Base-by-base conservation (phyloP, 148 eudicot species). In the Nepenthes gracilis region DNA sequence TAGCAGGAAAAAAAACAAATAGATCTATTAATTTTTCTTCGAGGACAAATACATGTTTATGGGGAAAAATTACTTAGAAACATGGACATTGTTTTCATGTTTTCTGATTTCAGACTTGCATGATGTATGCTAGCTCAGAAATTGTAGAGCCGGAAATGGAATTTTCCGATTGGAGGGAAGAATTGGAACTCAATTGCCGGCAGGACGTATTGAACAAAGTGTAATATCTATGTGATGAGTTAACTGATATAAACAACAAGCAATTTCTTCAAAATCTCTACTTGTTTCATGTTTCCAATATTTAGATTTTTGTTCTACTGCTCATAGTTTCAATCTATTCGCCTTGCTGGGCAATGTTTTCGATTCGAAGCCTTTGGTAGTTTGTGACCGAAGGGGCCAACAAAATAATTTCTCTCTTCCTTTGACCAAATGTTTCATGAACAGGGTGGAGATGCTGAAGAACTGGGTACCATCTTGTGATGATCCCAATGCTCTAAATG, bases 121-220 rank as follows among this genome's bases (percentile, higher is more conserved):
- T 40, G 45, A 8, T 40, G 45, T 4, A 40, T 40, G 45, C 4
- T 40, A 1, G 45, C 0, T 40, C 45, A 3, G 45, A 40, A 8
- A 8, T 3, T 8, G 4, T 8, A 40, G 54, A 50, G 11, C 13
- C 6, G 54, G 54, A 50, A 61, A 33, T 61, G 54, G 54, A 61
- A 11, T 12, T 6, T 12, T 14, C 12, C 1, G 47, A 13, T 62
- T 50, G 43, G 55, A 62, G 43, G 55, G 55, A 1, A 48, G 65
- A 48, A 35, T 50, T 62, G 13, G 45, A 36, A 12, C 33, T 50
- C 40, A 62, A n/a, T 35, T 62, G 48, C 36, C 65, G 68, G 13
- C 45, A 35, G 36, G 36, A 36, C 13, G 36, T 54, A 6, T 37
- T 63, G 57, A 63, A 36, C 4, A 14, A 63, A 14, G 13, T 53